These are phyloP conservation scores for Macrolepiota fuliginosa DNA, from an alignment of 768 basidiomycete species.

Conservation along the genomic window DNA sequence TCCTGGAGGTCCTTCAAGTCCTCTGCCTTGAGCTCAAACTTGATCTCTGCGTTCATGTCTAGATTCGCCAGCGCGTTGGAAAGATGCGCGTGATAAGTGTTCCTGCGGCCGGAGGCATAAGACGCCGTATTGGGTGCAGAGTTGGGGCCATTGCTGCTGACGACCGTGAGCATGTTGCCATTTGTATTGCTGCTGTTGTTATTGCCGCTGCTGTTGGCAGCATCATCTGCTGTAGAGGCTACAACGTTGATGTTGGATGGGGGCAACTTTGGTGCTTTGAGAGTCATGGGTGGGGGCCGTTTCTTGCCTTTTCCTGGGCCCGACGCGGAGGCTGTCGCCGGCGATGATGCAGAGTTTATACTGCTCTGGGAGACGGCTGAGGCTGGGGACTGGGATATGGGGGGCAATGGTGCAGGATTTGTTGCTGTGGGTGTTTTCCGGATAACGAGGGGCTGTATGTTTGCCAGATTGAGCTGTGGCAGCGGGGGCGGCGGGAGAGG, in stretches of 20 bases:
- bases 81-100: conserved; percentile 76
- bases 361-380: conserved; percentile 25
- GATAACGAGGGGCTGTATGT: conserved; percentile 2
- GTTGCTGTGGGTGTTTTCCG: conserved; percentile 10
- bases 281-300: conserved; percentile 79
- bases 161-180: conserved; percentile 43
- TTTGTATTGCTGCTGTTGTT: conserved; percentile 6
- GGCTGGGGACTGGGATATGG: conserved; percentile 11
- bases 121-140: conserved; percentile 42
- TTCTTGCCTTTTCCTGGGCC: conserved; percentile 46
- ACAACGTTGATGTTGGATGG: conserved; percentile 35
- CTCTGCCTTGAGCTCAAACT: conserved; percentile 81
- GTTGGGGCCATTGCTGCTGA: conserved; percentile 47
- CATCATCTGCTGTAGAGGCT: conserved; percentile 21
- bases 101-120: conserved; percentile 47
- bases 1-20: conserved; percentile 90
- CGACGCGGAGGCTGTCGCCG: conserved; percentile 17
- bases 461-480: conserved; percentile 10
- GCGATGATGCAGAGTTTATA: too few species aligned
- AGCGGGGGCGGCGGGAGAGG: conserved; percentile 18
- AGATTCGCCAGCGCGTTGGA: conserved; percentile 83
- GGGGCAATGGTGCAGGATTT: conserved; percentile 16
- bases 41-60: conserved; percentile 83
- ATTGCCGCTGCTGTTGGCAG: neutral
- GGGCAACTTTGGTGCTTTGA: conserved; percentile 68